A percentile compares a stretch with the other conserved stretches of the same genome.
phyloP scores from a whole-genome alignment of 192 early-diverging fungal species.

The Chytriomyces sp. region DNA sequence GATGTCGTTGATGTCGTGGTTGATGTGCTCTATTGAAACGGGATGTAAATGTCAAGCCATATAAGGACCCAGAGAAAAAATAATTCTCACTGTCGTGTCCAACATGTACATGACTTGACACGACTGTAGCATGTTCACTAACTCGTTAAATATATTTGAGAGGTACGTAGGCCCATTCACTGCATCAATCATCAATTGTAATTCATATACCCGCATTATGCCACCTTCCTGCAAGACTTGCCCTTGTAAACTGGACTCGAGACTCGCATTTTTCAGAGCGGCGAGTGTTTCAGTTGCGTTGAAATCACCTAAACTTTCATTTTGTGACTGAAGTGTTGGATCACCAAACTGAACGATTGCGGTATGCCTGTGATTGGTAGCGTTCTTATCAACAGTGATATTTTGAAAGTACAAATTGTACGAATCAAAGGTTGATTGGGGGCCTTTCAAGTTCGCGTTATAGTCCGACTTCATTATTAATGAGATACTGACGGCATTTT shows the following conservation, averaged over 20 bases:
- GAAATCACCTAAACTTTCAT: constrained; percentile 30
- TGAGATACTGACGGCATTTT: constrained; percentile 10
- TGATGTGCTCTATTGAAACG: constrained; percentile 1
- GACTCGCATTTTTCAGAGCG: constrained; percentile 11
- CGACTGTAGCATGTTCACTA: constrained; percentile 34
- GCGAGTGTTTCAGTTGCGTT: constrained; percentile 29
- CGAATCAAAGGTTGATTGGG: constrained; percentile 32
- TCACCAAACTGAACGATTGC: constrained; percentile 43
- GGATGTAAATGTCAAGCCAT: not conserved
- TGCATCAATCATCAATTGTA: constrained; percentile 40
- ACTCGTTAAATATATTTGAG: constrained; percentile 35
- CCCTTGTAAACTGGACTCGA: constrained; percentile 36
- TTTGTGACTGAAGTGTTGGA: constrained; percentile 29
- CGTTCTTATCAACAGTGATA: not conserved
- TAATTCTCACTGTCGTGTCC: not conserved
- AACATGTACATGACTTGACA: too few species aligned
- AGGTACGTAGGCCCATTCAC: constrained; percentile 23
- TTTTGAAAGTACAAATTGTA: constrained; percentile 4
- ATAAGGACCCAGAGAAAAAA: not conserved
- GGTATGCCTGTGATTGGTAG: constrained; percentile 34
- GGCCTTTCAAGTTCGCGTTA: constrained; percentile 38
- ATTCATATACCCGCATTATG: constrained; percentile 35
- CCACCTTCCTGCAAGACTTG: constrained; percentile 36
- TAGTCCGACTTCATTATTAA: constrained; percentile 40
- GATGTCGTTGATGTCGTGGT: constrained; percentile 23